phyloP scores from a whole-genome alignment of 345 rosid species.

The Limnanthes douglasii region DNA sequence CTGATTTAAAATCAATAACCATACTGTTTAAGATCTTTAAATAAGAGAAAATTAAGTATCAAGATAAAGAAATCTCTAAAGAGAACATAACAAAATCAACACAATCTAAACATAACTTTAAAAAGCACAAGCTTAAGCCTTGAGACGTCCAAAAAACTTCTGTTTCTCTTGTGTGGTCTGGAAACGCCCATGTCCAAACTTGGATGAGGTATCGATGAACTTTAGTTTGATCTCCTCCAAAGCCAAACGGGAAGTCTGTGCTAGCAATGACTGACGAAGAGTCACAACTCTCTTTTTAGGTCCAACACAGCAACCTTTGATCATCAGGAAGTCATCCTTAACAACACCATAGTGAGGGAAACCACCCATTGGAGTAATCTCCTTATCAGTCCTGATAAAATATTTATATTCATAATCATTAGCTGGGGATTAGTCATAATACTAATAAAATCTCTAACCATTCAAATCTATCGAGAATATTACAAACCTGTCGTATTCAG shows the following conservation, averaged over 20 bases:
- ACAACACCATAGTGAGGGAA: conserved; percentile 69
- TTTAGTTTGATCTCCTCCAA: conserved; percentile 50
- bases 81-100: too few species aligned
- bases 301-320: conserved; percentile 66
- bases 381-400: conserved; percentile 47
- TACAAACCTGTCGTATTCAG: conserved; percentile 65
- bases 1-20: too few species aligned
- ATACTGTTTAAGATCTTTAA: too few species aligned
- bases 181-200: conserved; percentile 46
- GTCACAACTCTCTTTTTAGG: conserved; percentile 78
- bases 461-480: too few species aligned
- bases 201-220: conserved; percentile 57
- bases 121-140: too few species aligned
- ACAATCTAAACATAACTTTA: too few species aligned
- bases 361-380: conserved; percentile 60
- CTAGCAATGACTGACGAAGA: conserved; percentile 40
- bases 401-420: background rate
- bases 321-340: conserved; percentile 48
- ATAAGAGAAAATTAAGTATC: too few species aligned
- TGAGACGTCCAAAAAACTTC: too few species aligned
- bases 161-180: too few species aligned
- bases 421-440: too few species aligned
- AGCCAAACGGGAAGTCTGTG: conserved; percentile 50
- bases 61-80: too few species aligned
- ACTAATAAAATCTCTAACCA: too few species aligned